A percentile compares a stretch with the other conserved stretches of the same genome.
phyloP scores from a whole-genome alignment of 306 rosid genomes.

The Rosa multiflora region DNA sequence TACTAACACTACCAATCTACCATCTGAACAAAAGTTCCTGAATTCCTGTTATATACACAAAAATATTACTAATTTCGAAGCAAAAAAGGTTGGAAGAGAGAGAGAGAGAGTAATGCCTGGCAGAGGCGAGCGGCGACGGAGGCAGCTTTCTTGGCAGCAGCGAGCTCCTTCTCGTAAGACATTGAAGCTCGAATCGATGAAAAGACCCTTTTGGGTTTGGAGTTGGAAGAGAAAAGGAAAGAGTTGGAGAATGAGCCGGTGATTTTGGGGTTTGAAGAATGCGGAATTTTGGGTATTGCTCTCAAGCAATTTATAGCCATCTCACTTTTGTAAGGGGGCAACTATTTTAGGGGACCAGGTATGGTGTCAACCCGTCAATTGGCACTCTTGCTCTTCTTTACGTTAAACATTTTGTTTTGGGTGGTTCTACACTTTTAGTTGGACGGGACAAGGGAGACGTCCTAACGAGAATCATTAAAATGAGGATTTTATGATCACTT shows the following conservation, averaged over 20 bases:
- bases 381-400: background rate
- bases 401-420: too few relatives aligned
- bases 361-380: too few relatives aligned
- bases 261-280: slow-evolving; percentile 26
- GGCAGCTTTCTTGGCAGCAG: slow-evolving; percentile 88
- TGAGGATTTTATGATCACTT: too few relatives aligned
- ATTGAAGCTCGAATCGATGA: slow-evolving; percentile 42
- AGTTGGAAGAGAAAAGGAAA: slow-evolving; percentile 2
- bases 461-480: too few relatives aligned
- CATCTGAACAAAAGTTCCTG: background rate
- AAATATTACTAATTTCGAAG: background rate
- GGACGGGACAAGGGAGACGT: too few relatives aligned
- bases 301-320: slow-evolving; percentile 33
- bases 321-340: background rate
- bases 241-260: background rate
- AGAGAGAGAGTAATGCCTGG: slow-evolving; percentile 49
- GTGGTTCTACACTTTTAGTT: too few relatives aligned
- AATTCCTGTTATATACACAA: background rate
- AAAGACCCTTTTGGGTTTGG: slow-evolving; percentile 8
- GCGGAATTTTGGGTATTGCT: slow-evolving; percentile 27
- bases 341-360: too few relatives aligned
- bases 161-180: slow-evolving; percentile 86
- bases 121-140: slow-evolving; percentile 85
- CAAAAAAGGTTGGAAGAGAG: background rate
- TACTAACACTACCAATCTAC: background rate